Evolutionary conservation across 2,329 filamentous ascomycete genomes (phyloP).

Genomic region (Phaeosphaeriaceae sp.): DNA sequence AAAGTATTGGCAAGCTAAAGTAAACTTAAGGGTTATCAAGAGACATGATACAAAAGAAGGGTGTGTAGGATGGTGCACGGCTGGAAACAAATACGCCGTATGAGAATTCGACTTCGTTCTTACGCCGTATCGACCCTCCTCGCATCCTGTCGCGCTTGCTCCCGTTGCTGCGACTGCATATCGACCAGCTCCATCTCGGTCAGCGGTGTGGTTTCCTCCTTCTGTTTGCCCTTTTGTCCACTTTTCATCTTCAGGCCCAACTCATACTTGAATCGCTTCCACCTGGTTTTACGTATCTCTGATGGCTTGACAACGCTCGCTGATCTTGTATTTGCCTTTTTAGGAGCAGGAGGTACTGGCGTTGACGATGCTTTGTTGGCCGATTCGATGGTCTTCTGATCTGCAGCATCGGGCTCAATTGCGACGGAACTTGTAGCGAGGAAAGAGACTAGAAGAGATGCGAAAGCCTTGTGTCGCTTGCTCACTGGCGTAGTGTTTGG

Average conservation of each 20-base stretch:
- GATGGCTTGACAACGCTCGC: conserved; percentile 3
- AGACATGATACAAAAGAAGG: neutral
- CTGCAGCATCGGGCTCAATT: conserved; percentile 17
- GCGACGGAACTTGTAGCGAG: conserved; percentile 22
- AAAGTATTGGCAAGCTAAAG: neutral
- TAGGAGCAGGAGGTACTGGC: conserved; percentile 3
- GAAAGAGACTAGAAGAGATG: conserved; percentile 24
- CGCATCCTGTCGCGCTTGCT: conserved; percentile 73
- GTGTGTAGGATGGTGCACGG: neutral
- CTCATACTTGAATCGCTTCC: conserved; percentile 22
- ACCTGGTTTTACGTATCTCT: conserved; percentile 17
- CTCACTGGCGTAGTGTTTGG: conserved; percentile 8
- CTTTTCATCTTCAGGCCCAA: conserved; percentile 16
- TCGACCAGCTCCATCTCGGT: conserved; percentile 59
- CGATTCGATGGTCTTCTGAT: conserved; percentile 23
- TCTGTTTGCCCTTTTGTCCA: conserved; percentile 9
- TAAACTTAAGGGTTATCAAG: neutral
- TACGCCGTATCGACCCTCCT: conserved; percentile 83
- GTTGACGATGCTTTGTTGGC: conserved; percentile 14
- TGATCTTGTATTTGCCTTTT: conserved; percentile 1
- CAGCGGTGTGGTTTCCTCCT: neutral
- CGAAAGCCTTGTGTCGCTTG: conserved; percentile 21
- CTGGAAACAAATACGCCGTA: neutral
- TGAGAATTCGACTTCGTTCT: neutral
- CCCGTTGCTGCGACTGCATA: conserved; percentile 78